phyloP scores from a whole-genome alignment of 148 eudicot species.

The Suaeda aralocaspica region DNA sequence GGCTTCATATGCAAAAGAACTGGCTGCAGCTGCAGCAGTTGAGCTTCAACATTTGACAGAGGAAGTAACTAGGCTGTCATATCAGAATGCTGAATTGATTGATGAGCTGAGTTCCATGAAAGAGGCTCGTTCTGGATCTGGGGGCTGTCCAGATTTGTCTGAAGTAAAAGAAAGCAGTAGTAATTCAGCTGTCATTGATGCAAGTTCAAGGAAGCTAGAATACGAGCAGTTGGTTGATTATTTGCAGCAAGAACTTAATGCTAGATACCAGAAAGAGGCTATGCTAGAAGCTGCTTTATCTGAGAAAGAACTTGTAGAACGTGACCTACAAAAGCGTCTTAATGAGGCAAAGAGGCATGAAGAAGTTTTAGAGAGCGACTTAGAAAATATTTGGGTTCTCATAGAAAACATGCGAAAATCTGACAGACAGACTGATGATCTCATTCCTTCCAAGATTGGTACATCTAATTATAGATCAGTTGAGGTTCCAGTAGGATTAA shows the following conservation, averaged over 20 bases:
- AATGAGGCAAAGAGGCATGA: conserved; percentile 53
- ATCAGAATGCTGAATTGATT: conserved; percentile 53
- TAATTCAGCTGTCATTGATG: conserved; percentile 23
- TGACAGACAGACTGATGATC: conserved; percentile 12
- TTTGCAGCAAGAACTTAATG: conserved; percentile 44
- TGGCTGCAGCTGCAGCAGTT: conserved; percentile 76
- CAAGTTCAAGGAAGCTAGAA: conserved; percentile 28
- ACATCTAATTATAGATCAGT: conserved; percentile 14
- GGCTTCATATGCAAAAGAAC: conserved; percentile 67
- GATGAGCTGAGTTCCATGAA: conserved; percentile 34
- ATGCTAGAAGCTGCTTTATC: conserved; percentile 55
- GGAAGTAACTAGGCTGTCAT: conserved; percentile 61
- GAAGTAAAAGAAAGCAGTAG: conserved; percentile 28
- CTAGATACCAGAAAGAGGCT: conserved; percentile 53
- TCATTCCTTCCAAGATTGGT: conserved; percentile 3
- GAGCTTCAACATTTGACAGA: conserved; percentile 67
- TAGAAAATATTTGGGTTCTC: conserved; percentile 60
- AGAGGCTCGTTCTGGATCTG: conserved; percentile 17
- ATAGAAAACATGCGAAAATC: conserved; percentile 43
- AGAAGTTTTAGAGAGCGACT: conserved; percentile 48
- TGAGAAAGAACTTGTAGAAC: conserved; percentile 50
- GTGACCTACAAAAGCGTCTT: conserved; percentile 40
- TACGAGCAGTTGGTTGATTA: conserved; percentile 38
- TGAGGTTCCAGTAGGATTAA: background rate
- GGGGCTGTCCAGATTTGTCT: conserved; percentile 23